These are phyloP conservation scores for Hypoxylon crocopeplum DNA, from an alignment of 495 filamentous ascomycete species.

Conservation along the genomic window DNA sequence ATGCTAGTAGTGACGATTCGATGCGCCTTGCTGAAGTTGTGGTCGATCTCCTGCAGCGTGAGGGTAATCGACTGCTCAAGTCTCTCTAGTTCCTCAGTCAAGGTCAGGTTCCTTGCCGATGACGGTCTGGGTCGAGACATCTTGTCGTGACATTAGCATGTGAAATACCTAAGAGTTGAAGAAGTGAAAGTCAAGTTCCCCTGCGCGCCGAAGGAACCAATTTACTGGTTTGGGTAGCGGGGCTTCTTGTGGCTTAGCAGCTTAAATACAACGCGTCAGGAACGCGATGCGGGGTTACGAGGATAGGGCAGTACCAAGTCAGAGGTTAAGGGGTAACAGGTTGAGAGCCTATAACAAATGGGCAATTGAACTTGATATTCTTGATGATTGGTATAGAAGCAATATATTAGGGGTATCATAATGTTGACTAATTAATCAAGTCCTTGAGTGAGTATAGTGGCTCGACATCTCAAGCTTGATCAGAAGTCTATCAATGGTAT, in stretches of 20 bases:
- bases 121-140: slow-evolving; percentile 57
- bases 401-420: slow-evolving; percentile 37
- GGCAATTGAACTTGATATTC: not conserved
- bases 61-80: slow-evolving; percentile 96
- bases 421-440: slow-evolving; percentile 14
- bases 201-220: slow-evolving; percentile 23
- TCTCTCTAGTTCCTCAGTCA: slow-evolving; percentile 96
- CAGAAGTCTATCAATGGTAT: slow-evolving; percentile 60
- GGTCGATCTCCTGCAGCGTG: slow-evolving; percentile 97
- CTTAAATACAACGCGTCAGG: slow-evolving; percentile 1
- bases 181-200: not conserved
- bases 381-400: too few species aligned
- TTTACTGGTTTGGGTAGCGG: slow-evolving; percentile 28
- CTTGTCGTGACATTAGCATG: slow-evolving; percentile 21
- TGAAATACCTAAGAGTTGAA: slow-evolving; percentile 7
- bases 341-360: not conserved
- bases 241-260: not conserved
- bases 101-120: slow-evolving; percentile 70
- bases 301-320: not conserved
- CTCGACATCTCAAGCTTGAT: slow-evolving; percentile 67
- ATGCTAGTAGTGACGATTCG: slow-evolving; percentile 95
- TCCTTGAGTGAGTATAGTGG: slow-evolving; percentile 52
- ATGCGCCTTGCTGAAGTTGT: slow-evolving; percentile 96
- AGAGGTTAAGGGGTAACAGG: not conserved
- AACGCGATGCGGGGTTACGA: slow-evolving; percentile 27